A percentile compares a stretch with the other conserved stretches of the same genome.
Evolutionary conservation across 2,329 filamentous ascomycete genomes (phyloP).

Genomic region (Phyllosticta capitalensis): DNA sequence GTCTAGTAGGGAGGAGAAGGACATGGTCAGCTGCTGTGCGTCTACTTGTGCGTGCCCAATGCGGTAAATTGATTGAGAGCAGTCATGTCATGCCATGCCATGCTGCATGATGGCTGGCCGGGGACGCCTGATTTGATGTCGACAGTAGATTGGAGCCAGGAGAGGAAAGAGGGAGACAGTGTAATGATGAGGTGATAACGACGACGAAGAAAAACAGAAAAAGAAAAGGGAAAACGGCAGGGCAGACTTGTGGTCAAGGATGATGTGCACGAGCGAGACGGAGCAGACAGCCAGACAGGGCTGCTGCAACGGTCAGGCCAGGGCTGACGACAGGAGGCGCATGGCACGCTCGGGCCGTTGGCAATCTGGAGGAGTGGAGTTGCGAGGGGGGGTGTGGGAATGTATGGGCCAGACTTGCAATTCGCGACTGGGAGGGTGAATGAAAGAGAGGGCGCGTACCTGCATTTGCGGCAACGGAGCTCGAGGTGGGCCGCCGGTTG

Average conservation of each 20-base stretch:
- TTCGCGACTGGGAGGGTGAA: no score
- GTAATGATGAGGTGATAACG: not conserved
- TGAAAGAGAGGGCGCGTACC: conserved; percentile 36
- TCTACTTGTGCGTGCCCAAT: no score
- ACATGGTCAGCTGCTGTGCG: not conserved
- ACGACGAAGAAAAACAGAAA: not conserved
- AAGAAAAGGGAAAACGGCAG: not conserved
- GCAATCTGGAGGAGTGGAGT: not conserved
- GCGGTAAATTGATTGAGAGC: no score
- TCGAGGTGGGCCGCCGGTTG: conserved; percentile 40
- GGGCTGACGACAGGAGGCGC: not conserved
- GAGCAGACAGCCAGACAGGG: not conserved
- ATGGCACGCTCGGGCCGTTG: conserved; percentile 2
- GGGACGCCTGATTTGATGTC: not conserved
- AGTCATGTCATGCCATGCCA: not conserved
- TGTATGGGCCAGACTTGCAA: no score
- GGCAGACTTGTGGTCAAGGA: no score
- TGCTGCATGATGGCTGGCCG: not conserved
- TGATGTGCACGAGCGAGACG: not conserved
- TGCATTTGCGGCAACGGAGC: conserved; percentile 85
- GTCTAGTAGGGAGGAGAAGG: conserved; percentile 32
- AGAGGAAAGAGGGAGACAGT: no score
- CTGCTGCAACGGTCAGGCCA: not conserved
- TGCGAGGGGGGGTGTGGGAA: not conserved
- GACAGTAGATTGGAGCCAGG: not conserved